Base-by-base conservation (phyloP, 176 grass and related monocot species). In the Oryza longistaminata region DNA sequence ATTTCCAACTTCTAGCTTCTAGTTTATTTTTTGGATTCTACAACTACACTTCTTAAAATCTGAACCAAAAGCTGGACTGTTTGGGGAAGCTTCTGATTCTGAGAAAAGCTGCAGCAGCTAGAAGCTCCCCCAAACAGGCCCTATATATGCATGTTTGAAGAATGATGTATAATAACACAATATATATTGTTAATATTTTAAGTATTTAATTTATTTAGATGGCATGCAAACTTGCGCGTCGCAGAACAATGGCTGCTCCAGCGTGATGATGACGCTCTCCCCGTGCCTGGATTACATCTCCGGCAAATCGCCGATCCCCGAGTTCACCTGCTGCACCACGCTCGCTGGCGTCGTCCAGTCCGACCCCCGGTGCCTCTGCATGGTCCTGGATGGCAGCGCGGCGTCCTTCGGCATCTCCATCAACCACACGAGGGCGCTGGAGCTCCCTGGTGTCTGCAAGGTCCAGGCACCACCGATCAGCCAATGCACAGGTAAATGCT, bases 231-330 rank as follows among this genome's bases (percentile, higher is more conserved):
- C n/a, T n/a, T n/a, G n/a, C n/a, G 9, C 19, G 2, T 75, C 89
- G 0, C 89, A 90, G 89, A 82, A 83, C 35, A 89, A 86, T 16
- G 77, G 88, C 52, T 98, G 93, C 80, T 90, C 91, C 0, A 79
- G 91, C 7, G 93, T 92, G 70, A 81, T 98, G 78, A 85, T 98
- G 81, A 85, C 89, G 73, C 83, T 98, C 34, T 90, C 91, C n/a
- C 96, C 93, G 15, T 98, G 96, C 87, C 82, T 95, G 1, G 88
- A 95, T 70, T 98, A 90, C 82, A 95, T 95, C 48, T 82, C 85
- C 0, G 80, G 83, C 79, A 98, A 95, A 17, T 66, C 75, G 21
- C 65, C 66, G 0, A 17, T 12, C 1, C 93, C 96, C 0, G 89
- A 91, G 9, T 81, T 84, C 22, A 81, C 93, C n/a, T 98, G 96